Conservation (phyloP, 441 rosid genomes). For the Kokia cookei region DNA sequence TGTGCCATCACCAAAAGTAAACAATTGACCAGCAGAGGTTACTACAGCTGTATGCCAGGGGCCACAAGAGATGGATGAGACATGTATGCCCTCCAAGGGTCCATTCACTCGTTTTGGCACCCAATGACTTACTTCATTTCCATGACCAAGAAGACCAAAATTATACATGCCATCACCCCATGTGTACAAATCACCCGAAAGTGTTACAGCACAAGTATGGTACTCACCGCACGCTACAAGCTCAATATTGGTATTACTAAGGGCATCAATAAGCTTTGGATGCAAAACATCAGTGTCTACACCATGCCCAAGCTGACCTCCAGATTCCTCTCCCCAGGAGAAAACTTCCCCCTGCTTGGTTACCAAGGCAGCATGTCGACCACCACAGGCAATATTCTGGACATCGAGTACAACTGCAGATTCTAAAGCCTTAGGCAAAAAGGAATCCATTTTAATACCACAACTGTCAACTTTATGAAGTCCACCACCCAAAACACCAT, state of each 20-base stretch:
- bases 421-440: slow-evolving; percentile 86
- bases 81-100: slow-evolving; percentile 89
- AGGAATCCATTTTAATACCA: slow-evolving; percentile 68
- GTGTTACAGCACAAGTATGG: slow-evolving; percentile 91
- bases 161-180: slow-evolving; percentile 91
- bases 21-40: slow-evolving; percentile 88
- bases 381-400: slow-evolving; percentile 92
- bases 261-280: slow-evolving; percentile 82
- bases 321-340: slow-evolving; percentile 96
- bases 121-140: slow-evolving; percentile 91
- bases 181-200: slow-evolving; percentile 93
- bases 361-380: slow-evolving; percentile 83
- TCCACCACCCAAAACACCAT: slow-evolving; percentile 91
- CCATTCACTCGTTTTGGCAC: slow-evolving; percentile 86
- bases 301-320: slow-evolving; percentile 98
- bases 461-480: slow-evolving; percentile 56
- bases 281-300: slow-evolving; percentile 83
- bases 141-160: slow-evolving; percentile 95
- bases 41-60: slow-evolving; percentile 97
- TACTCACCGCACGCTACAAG: slow-evolving; percentile 94
- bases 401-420: slow-evolving; percentile 91
- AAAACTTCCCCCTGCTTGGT: slow-evolving; percentile 92
- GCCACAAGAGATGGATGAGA: slow-evolving; percentile 90
- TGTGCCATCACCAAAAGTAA: slow-evolving; percentile 98
- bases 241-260: slow-evolving; percentile 73